These are phyloP conservation scores for Parachaetomium inaequale DNA, from an alignment of 495 filamentous ascomycete species.

Conservation along the genomic window DNA sequence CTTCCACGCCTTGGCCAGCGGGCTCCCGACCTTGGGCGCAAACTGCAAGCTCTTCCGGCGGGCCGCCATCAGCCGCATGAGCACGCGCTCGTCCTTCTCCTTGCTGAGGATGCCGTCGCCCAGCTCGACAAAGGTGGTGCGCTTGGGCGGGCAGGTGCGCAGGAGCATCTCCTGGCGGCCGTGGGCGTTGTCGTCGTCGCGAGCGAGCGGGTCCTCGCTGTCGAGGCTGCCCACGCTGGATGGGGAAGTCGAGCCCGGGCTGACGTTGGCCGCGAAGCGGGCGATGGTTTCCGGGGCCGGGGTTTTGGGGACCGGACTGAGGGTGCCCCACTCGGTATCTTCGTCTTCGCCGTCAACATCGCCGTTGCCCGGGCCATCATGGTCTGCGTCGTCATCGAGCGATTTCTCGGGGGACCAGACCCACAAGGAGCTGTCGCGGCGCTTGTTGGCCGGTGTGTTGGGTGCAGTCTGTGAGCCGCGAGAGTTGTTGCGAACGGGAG, in stretches of 20 bases:
- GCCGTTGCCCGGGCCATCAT: slow-evolving; percentile 35
- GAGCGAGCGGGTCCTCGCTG: slow-evolving; percentile 10
- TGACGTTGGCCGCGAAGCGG: slow-evolving; percentile 41
- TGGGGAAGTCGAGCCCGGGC: slow-evolving; percentile 31
- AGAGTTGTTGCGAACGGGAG: slow-evolving; percentile 38
- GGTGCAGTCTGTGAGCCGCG: slow-evolving; percentile 43
- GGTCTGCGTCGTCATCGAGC: not conserved
- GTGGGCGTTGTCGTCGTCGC: slow-evolving; percentile 19
- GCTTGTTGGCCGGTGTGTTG: slow-evolving; percentile 40
- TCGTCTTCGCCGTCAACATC: slow-evolving; percentile 36
- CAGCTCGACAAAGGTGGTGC: slow-evolving; percentile 39
- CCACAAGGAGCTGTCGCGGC: slow-evolving; percentile 52
- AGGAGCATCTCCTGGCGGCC: slow-evolving; percentile 56
- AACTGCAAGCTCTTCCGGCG: slow-evolving; percentile 79
- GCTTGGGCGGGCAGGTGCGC: slow-evolving; percentile 71
- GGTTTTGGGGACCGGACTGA: slow-evolving; percentile 52
- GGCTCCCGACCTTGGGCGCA: slow-evolving; percentile 74
- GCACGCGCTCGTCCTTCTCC: slow-evolving; percentile 50
- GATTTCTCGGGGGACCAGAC: slow-evolving; percentile 37
- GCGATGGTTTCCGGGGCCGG: slow-evolving; percentile 49
- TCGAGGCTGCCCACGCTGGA: slow-evolving; percentile 11
- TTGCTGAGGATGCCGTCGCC: slow-evolving; percentile 34
- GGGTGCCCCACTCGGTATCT: slow-evolving; percentile 33
- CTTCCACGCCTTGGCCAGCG: slow-evolving; percentile 47
- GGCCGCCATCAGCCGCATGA: slow-evolving; percentile 67